A percentile compares a stretch with the other conserved stretches of the same genome.
Evolutionary conservation across 2,329 filamentous ascomycete species (phyloP).

Genomic region (Colletotrichum costaricense): DNA sequence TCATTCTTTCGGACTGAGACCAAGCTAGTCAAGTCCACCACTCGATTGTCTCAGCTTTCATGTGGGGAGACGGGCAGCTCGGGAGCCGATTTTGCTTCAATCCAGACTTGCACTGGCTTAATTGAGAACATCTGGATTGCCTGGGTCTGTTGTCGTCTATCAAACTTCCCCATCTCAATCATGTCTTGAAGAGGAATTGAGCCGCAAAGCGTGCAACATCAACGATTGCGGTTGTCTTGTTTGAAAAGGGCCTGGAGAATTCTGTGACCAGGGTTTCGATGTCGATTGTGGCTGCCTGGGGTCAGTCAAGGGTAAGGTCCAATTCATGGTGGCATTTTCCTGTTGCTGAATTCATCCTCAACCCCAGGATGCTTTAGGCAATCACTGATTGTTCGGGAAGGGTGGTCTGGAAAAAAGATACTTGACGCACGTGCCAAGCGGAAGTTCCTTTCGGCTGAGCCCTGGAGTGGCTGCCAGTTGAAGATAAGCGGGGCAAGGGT

Average conservation of each 20-base stretch:
- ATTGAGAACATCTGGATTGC: not conserved
- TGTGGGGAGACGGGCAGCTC: not conserved
- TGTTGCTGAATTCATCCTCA: conserved; percentile 3
- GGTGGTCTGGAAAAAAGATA: not conserved
- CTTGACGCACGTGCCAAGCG: not conserved
- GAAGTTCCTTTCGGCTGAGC: not conserved
- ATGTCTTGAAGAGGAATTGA: not conserved
- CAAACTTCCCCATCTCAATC: not conserved
- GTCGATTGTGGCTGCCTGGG: conserved; percentile 18
- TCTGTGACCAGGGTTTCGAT: not conserved
- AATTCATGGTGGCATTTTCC: not conserved
- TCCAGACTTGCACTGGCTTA: not conserved
- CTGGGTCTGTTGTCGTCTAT: not conserved
- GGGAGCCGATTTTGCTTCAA: not conserved
- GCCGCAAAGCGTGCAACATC: too few relatives aligned
- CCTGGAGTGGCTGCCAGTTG: not conserved
- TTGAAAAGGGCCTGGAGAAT: not conserved
- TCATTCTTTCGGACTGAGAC: not conserved
- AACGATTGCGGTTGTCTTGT: conserved; percentile 7
- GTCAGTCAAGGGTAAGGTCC: not conserved
- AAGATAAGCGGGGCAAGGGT: not conserved
- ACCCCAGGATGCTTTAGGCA: conserved; percentile 28
- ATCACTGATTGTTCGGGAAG: not conserved
- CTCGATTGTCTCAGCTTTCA: not conserved
- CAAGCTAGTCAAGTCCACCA: not conserved